These are phyloP conservation scores for Zizania latifolia DNA, from an alignment of 176 grass and related monocot species.

Conservation along the genomic window DNA sequence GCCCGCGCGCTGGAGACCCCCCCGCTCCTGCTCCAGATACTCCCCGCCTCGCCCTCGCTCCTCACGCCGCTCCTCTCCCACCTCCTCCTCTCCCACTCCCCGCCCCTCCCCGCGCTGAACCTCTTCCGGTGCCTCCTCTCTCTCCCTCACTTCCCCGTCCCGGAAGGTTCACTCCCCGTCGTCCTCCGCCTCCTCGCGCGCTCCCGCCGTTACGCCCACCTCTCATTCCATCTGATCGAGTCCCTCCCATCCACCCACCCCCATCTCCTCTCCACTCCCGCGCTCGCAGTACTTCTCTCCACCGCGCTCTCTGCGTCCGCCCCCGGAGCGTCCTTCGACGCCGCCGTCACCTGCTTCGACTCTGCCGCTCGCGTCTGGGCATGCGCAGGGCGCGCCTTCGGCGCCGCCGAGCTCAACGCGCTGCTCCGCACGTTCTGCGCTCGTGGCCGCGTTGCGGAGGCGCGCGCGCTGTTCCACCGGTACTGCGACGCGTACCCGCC, in stretches of 20 bases:
- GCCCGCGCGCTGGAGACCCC: conserved; percentile 24
- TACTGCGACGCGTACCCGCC: conserved; percentile 50
- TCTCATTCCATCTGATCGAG: conserved; percentile 46
- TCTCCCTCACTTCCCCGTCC: conserved; percentile 12
- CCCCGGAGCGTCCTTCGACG: conserved; percentile 39
- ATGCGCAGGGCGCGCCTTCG: conserved; percentile 45
- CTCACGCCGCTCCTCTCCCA: conserved; percentile 42
- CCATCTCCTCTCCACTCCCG: conserved; percentile 46
- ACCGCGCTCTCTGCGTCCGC: conserved; percentile 27
- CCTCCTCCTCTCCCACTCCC: conserved; percentile 51
- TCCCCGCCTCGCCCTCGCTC: conserved; percentile 36
- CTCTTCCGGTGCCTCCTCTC: conserved; percentile 45
- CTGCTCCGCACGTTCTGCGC: conserved; percentile 67
- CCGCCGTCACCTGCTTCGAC: conserved; percentile 51
- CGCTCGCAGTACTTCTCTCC: conserved; percentile 61
- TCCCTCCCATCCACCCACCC: conserved; percentile 46
- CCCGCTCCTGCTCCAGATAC: conserved; percentile 17
- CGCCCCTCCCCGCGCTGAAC: conserved; percentile 45
- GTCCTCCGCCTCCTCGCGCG: conserved; percentile 35
- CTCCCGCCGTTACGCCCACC: conserved; percentile 42
- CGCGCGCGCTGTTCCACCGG: conserved; percentile 59
- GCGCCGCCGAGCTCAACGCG: conserved; percentile 64
- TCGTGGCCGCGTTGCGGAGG: conserved; percentile 50
- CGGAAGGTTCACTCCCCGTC: conserved; percentile 27
- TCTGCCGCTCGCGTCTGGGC: conserved; percentile 53